Percentiles rank a stretch among this genome's conserved stretches.
These are phyloP conservation scores for Chlamydomonas sp. DNA, from an alignment of 139 green algal genomes.

Conservation along the genomic window DNA sequence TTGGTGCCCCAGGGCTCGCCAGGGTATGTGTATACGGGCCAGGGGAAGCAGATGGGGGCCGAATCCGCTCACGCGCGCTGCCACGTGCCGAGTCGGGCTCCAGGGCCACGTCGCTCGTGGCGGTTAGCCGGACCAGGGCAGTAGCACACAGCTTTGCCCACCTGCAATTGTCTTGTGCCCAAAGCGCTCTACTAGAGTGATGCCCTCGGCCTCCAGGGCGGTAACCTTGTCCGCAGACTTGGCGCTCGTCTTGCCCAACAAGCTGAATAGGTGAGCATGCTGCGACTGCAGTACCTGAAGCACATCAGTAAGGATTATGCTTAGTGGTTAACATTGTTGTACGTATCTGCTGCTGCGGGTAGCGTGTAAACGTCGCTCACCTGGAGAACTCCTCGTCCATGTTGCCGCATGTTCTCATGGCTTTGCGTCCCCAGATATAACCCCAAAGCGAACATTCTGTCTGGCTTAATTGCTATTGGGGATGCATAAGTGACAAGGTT, in stretches of 20 bases:
- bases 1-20: no score
- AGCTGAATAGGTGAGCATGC: conserved; percentile 56
- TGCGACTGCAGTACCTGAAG: conserved; percentile 57
- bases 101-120: no score
- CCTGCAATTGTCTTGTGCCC: conserved; percentile 48
- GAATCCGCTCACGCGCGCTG: no score
- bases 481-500: conserved; percentile 36
- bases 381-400: conserved; percentile 29
- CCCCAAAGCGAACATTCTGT: conserved; percentile 18
- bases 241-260: conserved; percentile 70
- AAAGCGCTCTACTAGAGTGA: conserved; percentile 4
- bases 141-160: background rate
- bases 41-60: no score
- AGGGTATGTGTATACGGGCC: no score
- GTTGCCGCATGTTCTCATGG: conserved; percentile 34
- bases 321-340: background rate
- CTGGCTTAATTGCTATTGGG: conserved; percentile 33
- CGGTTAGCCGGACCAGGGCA: no score
- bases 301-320: conserved; percentile 34
- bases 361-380: background rate
- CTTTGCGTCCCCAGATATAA: conserved; percentile 39
- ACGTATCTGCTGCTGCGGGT: background rate
- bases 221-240: conserved; percentile 61
- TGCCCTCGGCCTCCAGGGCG: conserved; percentile 33
- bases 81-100: no score